A percentile compares a stretch with the other conserved stretches of the same genome.
Evolutionary conservation across 495 filamentous ascomycete species (phyloP).

Genomic region (Amphirosellinia nigrospora): DNA sequence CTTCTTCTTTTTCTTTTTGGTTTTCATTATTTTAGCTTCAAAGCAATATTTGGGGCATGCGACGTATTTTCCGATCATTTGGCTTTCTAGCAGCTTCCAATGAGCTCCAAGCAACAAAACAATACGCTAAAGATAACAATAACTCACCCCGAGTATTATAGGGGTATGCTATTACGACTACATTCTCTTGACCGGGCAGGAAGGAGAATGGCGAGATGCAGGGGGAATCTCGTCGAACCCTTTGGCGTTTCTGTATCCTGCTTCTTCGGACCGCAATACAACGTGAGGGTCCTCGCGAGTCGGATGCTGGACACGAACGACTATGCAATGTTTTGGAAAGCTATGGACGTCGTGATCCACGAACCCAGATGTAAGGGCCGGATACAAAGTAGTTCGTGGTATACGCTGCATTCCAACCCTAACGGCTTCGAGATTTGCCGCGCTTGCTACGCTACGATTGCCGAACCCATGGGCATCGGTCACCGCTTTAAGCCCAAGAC

Average conservation of each 20-base stretch:
- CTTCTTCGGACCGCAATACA: slow-evolving; percentile 5
- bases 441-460: slow-evolving; percentile 4
- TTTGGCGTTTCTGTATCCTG: slow-evolving; percentile 19
- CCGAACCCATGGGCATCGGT: slow-evolving; percentile 10
- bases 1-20: neutral
- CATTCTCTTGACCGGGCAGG: slow-evolving; percentile 1
- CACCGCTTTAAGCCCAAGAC: slow-evolving; percentile 16
- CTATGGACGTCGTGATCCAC: neutral
- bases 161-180: slow-evolving; percentile 15
- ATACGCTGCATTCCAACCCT: slow-evolving; percentile 9
- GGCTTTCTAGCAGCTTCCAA: neutral
- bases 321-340: slow-evolving; percentile 9
- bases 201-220: neutral
- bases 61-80: neutral
- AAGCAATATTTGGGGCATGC: neutral
- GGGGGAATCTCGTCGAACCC: neutral
- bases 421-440: slow-evolving; percentile 15
- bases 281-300: neutral
- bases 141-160: neutral
- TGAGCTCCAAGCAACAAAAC: neutral
- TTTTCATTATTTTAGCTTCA: no score
- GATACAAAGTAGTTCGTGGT: slow-evolving; percentile 11
- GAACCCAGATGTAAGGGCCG: neutral
- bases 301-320: slow-evolving; percentile 13
- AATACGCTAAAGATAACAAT: neutral